Percentiles rank a stretch among this genome's conserved stretches.
phyloP scores from a whole-genome alignment of 192 early-diverging fungal genomes.

The Linnemannia zychae region DNA sequence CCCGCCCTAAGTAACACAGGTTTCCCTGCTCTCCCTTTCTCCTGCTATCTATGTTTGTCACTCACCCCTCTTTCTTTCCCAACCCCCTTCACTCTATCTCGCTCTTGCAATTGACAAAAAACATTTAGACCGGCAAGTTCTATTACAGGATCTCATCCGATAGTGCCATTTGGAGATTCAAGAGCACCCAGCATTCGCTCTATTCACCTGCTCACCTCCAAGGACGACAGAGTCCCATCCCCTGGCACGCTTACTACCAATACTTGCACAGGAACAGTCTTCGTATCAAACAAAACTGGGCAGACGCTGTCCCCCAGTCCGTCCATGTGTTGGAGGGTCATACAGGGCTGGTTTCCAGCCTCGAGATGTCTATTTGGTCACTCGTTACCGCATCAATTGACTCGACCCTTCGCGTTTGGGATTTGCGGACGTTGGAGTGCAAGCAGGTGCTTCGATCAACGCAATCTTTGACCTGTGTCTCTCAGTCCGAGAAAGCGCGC shows the following conservation, averaged over 20 bases:
- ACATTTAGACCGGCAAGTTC: constrained; percentile 23
- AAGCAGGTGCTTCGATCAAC: constrained; percentile 43
- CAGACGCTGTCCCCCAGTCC: constrained; percentile 32
- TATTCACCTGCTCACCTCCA: constrained; percentile 20
- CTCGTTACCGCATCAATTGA: constrained; percentile 77
- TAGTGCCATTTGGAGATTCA: constrained; percentile 44
- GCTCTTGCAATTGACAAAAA: neutral
- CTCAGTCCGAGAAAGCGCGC: constrained; percentile 27
- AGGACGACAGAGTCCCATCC: constrained; percentile 7
- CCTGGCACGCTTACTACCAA: constrained; percentile 36
- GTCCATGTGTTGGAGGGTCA: constrained; percentile 52
- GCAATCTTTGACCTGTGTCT: constrained; percentile 40
- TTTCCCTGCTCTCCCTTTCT: neutral
- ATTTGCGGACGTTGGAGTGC: constrained; percentile 67
- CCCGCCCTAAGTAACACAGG: constrained; percentile 6
- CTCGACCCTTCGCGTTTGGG: constrained; percentile 79
- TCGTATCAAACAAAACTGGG: constrained; percentile 34
- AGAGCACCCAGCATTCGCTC: constrained; percentile 38
- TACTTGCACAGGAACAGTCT: constrained; percentile 27
- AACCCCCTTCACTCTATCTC: neutral
- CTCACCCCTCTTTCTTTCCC: neutral
- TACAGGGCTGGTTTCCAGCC: constrained; percentile 37
- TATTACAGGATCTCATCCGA: constrained; percentile 27
- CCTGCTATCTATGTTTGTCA: neutral
- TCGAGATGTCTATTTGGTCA: constrained; percentile 55